Evolutionary conservation across 352 stramenopile species (phyloP), one percentile per base, ranked within the genome.

Genomic region (Phytopythium boreale): DNA sequence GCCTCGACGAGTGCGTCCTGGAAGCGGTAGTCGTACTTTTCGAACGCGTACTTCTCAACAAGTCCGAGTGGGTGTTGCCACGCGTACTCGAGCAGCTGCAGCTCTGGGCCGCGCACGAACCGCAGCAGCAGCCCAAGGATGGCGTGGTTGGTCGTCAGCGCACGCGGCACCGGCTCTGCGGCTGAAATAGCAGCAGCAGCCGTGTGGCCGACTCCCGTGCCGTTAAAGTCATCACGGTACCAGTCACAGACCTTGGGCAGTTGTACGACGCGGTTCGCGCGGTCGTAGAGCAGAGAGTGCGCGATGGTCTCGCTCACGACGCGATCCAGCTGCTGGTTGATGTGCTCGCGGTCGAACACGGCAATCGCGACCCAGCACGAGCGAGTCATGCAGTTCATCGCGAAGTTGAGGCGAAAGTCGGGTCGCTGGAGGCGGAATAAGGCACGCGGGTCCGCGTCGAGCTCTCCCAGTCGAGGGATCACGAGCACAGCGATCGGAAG

Each of bases 331-430:
- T 87, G 80, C n/a, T 65, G 50, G 17, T 87, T 72, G n/a, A 89
- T 66, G 20, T 75, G 63, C 11, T 57, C 53, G 2, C 62, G 69
- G n/a, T 74, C 70, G 50, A 82, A 89, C 8, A 89, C 70, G 4
- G 70, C 56, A 12, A 89, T 68, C 0, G 62, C 50, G 20, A 68
- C 67, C 22, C 62, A 59, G 46, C 73, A 87, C 17, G 80, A 87
- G 49, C 76, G 79, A 22, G 78, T 87, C 41, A 87, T 73, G 61
- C 72, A 86, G 63, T 89, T 89, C 3, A 89, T 64, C 1, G 78
- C 78, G 59, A 88, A 89, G 56, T 84, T 87, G 56, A 88, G 57
- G 6, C 80, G 72, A 29, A 81, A 88, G 53, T 89, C 78, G 0
- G 55, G 37, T 10, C 20, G 53, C 8, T 67, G 68, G 10, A 89